phyloP scores from a whole-genome alignment of 2,329 filamentous ascomycete species.

The Ceratocystis diversiconidia region DNA sequence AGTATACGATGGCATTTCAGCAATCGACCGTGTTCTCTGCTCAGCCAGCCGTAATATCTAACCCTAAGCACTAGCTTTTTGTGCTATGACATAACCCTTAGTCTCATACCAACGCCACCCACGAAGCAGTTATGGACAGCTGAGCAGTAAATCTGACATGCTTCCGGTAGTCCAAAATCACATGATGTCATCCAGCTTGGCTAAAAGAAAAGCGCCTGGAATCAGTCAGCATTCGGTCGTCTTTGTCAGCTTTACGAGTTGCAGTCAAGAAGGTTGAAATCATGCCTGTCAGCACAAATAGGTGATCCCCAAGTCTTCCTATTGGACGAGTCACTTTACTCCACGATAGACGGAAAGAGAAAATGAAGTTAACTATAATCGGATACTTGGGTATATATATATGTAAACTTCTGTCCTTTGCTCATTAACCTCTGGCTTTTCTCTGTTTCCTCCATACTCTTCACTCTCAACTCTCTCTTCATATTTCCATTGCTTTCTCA shows the following conservation, averaged over 20 bases:
- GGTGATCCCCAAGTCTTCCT: background rate
- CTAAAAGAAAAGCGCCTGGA: background rate
- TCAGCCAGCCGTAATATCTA: too few relatives aligned
- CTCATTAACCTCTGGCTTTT: background rate
- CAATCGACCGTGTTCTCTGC: too few relatives aligned
- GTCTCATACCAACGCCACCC: too few relatives aligned
- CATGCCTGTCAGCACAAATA: background rate
- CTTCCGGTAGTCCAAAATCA: background rate
- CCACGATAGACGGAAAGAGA: background rate
- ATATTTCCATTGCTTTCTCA: background rate
- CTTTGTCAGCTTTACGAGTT: background rate
- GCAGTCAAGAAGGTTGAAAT: background rate
- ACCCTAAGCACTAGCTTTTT: too few relatives aligned
- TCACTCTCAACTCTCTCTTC: background rate
- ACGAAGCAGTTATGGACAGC: too few relatives aligned
- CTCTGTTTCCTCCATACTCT: background rate
- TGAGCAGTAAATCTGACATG: too few relatives aligned
- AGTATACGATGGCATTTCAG: too few relatives aligned
- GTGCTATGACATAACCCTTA: too few relatives aligned
- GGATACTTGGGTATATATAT: background rate
- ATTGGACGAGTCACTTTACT: background rate
- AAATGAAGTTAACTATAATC: background rate
- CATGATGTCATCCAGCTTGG: background rate
- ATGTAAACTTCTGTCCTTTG: background rate
- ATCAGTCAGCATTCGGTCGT: background rate